Evolutionary conservation across 73 alveolate genomes (phyloP), one percentile per base, ranked within the genome.

Genomic region (Paramecium tetraurelia): DNA sequence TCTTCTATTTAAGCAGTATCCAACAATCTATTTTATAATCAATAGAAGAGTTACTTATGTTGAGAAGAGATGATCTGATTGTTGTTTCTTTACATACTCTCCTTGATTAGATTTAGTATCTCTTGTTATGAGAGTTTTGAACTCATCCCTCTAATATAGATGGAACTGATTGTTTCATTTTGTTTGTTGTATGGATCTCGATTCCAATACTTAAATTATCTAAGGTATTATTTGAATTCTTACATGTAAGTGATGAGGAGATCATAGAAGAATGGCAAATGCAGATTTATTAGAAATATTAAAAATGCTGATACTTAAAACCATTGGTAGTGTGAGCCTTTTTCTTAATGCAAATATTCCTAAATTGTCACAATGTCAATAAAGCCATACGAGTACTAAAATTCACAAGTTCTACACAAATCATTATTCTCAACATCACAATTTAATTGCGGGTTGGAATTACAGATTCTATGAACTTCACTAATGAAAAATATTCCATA

Each of bases 231-330:
- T 33, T 27, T n/a, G 16, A 18, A 63, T 31, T 12, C 44, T 31
- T 63, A 63, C 84, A 27, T 63, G 43, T 80, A 80, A 4, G 63
- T 80, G 21, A 80, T 41, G 12, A 80, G 63, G 0, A 48, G 12
- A 31, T 80, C 90, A 46, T 80, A 80, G 7, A 80, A 27, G 35
- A 80, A 80, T 31, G 90, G 90, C 33, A 80, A 44, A 27, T 31
- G 57, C 3, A 80, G 9, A 80, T 80, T 80, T 10, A 80, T 80
- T 22, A 80, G 29, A 80, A 80, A 80, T 31, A 80, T 80, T 10
- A 80, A 46, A 63, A 80, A 80, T 16, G 90, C 72, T 20, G 90
- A 59, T 38, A 80, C 24, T 80, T 80, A 80, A 48, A 43, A 80
- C 33, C 57, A 80, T 80, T 33, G n/a, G 18, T 72, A 38, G 11